These are phyloP conservation scores for Trichoderma sp. DNA, from an alignment of 2,329 filamentous ascomycete species.

Conservation along the genomic window DNA sequence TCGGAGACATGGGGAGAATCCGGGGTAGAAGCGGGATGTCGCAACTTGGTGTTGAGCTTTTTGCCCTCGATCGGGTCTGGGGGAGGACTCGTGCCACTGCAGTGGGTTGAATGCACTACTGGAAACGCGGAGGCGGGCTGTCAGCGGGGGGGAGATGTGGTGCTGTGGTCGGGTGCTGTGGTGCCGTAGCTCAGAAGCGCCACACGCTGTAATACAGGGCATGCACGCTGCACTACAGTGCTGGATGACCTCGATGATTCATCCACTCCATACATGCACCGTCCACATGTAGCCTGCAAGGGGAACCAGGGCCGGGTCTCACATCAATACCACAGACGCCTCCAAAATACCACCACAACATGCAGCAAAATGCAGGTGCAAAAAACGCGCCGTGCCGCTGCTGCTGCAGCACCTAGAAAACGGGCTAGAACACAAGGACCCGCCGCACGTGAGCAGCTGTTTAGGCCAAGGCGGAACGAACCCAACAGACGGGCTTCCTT, in stretches of 20 bases:
- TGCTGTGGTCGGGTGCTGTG: too few relatives aligned
- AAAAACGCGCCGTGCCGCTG: background rate
- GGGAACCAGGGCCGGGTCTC: too few relatives aligned
- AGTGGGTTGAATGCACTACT: background rate
- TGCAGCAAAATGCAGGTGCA: background rate
- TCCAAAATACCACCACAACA: background rate
- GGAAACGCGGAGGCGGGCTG: too few relatives aligned
- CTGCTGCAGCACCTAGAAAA: background rate
- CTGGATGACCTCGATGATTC: too few relatives aligned
- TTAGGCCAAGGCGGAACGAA: background rate
- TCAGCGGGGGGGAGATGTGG: too few relatives aligned
- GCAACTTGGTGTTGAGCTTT: background rate
- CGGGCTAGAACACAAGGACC: background rate
- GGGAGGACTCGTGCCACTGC: background rate
- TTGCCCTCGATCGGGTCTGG: background rate
- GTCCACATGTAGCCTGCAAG: too few relatives aligned
- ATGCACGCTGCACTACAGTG: too few relatives aligned
- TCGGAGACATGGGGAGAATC: conserved; percentile 15
- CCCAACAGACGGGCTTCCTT: background rate
- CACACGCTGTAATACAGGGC: too few relatives aligned
- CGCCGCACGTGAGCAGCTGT: background rate
- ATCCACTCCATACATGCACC: too few relatives aligned
- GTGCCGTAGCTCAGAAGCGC: too few relatives aligned
- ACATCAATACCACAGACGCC: too few relatives aligned
- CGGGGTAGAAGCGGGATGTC: conserved; percentile 11